A percentile compares a stretch with the other conserved stretches of the same genome.
Conservation (phyloP, 2,329 filamentous ascomycete species). For the Fusarium albidum region DNA sequence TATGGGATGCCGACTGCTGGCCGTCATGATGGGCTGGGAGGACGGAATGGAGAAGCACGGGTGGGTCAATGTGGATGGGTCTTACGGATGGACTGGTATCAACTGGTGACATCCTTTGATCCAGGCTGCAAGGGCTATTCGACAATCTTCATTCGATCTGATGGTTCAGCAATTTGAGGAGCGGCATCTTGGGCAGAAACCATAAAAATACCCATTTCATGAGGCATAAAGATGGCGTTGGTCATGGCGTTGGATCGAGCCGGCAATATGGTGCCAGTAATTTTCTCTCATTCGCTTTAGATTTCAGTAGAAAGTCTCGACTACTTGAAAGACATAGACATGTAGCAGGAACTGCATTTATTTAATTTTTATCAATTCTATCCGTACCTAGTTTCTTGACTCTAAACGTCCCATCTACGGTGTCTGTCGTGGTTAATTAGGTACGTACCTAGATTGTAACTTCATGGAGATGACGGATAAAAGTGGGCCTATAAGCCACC, state of each 20-base stretch:
- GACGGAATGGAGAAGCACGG: slow-evolving; percentile 63
- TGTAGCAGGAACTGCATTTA: background rate
- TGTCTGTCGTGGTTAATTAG: no score
- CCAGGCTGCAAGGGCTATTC: background rate
- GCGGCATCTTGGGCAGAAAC: background rate
- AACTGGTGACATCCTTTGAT: slow-evolving; percentile 39
- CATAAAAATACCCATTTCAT: slow-evolving; percentile 17
- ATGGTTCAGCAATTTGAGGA: slow-evolving; percentile 2
- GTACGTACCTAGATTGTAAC: no score
- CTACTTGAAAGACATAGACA: background rate
- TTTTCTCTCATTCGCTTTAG: slow-evolving; percentile 8
- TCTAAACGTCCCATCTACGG: no score
- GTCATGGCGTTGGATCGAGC: slow-evolving; percentile 27
- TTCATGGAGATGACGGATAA: no score
- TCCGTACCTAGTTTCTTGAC: no score
- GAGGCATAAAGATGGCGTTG: slow-evolving; percentile 27
- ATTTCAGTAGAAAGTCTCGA: background rate
- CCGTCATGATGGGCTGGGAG: slow-evolving; percentile 89
- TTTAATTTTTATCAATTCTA: no score
- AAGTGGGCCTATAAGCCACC: no score
- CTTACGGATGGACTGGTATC: slow-evolving; percentile 67
- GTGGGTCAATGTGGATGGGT: slow-evolving; percentile 85
- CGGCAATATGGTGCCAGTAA: slow-evolving; percentile 24
- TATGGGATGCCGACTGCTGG: slow-evolving; percentile 76
- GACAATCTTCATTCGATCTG: background rate